Evolutionary conservation across 805 yeast genomes (phyloP).

Genomic region (Yarrowia keelungensis): DNA sequence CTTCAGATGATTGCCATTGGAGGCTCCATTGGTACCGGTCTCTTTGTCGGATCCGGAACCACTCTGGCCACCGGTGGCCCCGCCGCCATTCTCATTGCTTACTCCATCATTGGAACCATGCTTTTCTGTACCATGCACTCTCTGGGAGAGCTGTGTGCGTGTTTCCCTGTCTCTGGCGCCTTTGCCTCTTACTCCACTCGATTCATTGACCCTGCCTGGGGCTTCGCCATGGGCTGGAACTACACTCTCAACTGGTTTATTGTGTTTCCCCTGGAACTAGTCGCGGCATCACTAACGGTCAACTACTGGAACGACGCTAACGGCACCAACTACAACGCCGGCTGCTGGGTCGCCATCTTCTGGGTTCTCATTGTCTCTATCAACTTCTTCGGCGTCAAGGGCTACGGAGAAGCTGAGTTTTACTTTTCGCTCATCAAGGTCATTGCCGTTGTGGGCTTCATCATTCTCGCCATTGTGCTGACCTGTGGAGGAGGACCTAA

Average conservation of each 20-base stretch:
- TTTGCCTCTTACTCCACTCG: constrained; percentile 67
- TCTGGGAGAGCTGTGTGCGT: constrained; percentile 74
- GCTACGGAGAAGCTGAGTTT: constrained; percentile 77
- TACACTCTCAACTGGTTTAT: constrained; percentile 71
- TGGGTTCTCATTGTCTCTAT: constrained; percentile 58
- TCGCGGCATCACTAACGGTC: constrained; percentile 65
- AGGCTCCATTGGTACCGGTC: constrained; percentile 78
- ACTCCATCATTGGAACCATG: constrained; percentile 65
- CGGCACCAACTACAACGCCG: constrained; percentile 67
- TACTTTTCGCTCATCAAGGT: constrained; percentile 65
- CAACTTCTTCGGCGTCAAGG: constrained; percentile 65
- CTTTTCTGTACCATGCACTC: constrained; percentile 68
- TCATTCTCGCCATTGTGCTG: constrained; percentile 62
- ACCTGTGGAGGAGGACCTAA: constrained; percentile 66
- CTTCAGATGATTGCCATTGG: constrained; percentile 77
- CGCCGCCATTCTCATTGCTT: constrained; percentile 63
- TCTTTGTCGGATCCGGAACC: constrained; percentile 71
- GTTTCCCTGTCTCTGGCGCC: constrained; percentile 69
- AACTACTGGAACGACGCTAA: constrained; percentile 65
- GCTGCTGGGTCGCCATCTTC: constrained; percentile 64
- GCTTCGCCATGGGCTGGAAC: constrained; percentile 77
- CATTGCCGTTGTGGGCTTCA: constrained; percentile 65
- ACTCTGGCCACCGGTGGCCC: constrained; percentile 67
- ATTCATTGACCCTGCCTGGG: constrained; percentile 70
- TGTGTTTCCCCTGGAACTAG: constrained; percentile 69